Evolutionary conservation across 2,329 filamentous ascomycete species (phyloP), one percentile per base, ranked within the genome.

Genomic region (Dothideomycetes sp.): DNA sequence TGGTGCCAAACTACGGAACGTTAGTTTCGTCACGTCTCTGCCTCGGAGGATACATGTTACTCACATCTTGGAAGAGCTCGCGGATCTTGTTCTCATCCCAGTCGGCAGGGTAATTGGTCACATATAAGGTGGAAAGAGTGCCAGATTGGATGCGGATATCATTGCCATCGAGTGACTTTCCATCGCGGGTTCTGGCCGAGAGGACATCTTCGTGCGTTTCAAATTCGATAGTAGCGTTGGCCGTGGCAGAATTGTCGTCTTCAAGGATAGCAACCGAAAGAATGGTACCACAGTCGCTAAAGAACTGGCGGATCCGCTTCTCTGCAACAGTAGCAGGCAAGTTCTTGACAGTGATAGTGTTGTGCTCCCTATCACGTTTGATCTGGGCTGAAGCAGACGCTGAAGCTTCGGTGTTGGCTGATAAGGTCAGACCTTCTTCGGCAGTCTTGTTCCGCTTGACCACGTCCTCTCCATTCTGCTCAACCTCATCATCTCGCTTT

Each of bases 301-400:
- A 96, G 59, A 94, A 96, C 58, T 94, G 84, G 43, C 82, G 78
- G 11, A 96, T 64, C 51, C 81, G 82, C 10, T 76, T 80, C 53
- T 85, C 78, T 1, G 78, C 78, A 1, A 79, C 74, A 40, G 81
- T 74, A 3, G 58, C 52, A 2, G 91, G 87, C 17, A 98, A 64
- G 50, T 87, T 83, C 36, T 75, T 79, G 4, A 94, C 80, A 39
- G 93, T 76, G 33, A 96, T 73, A 0, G 84, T 88, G 1, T 86
- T 82, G 59, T 96, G 83, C 57, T 98, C 91, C 29, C 91, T 80
- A 60, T 98, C 88, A 41, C 91, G 80, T 59, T 85, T 89, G 20
- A 70, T 60, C 20, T 65, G 58, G 44, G 54, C 48, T 47, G 51
- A 35, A 47, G 52, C 51, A 54, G 55, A 53, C 7, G 51, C 45